phyloP scores from a whole-genome alignment of 192 early-diverging fungal species.

The Coemansia guatemalensis region DNA sequence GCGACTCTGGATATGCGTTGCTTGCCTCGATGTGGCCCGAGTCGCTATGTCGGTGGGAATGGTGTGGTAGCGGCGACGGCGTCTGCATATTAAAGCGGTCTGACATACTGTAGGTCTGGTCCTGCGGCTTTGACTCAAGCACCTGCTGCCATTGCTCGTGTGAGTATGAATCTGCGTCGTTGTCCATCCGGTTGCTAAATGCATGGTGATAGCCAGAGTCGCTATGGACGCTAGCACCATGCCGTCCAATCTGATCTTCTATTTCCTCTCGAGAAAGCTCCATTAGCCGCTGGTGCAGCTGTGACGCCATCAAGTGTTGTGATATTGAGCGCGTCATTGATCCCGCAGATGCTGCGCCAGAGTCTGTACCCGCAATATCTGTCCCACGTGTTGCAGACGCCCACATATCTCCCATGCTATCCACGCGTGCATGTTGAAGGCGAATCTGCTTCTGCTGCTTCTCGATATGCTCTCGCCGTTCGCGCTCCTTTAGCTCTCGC shows the following conservation, averaged over 20 bases:
- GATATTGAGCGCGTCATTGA: slow-evolving; percentile 26
- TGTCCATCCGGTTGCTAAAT: not conserved
- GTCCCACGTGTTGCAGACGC: not conserved
- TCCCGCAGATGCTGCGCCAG: slow-evolving; percentile 28
- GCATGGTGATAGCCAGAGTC: not conserved
- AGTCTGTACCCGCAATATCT: slow-evolving; percentile 7
- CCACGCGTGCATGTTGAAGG: slow-evolving; percentile 21
- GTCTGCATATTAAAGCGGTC: not conserved
- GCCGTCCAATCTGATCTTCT: not conserved
- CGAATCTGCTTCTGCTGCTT: slow-evolving; percentile 55
- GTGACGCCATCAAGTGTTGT: slow-evolving; percentile 42
- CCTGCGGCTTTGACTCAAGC: not conserved
- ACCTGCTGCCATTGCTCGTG: not conserved
- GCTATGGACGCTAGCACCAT: not conserved
- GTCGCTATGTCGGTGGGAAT: slow-evolving; percentile 30
- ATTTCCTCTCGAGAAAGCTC: slow-evolving; percentile 29
- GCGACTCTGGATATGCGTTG: slow-evolving; percentile 27
- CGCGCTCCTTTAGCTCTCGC: slow-evolving; percentile 30
- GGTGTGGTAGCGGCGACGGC: not conserved
- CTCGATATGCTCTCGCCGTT: slow-evolving; percentile 61
- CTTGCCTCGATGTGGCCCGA: slow-evolving; percentile 34
- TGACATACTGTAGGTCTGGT: not conserved
- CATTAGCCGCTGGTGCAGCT: slow-evolving; percentile 43
- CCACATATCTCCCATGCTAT: slow-evolving; percentile 22
- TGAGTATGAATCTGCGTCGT: not conserved